Conservation (phyloP, 495 filamentous ascomycete genomes). For the Xanthoparmelia taractica region DNA sequence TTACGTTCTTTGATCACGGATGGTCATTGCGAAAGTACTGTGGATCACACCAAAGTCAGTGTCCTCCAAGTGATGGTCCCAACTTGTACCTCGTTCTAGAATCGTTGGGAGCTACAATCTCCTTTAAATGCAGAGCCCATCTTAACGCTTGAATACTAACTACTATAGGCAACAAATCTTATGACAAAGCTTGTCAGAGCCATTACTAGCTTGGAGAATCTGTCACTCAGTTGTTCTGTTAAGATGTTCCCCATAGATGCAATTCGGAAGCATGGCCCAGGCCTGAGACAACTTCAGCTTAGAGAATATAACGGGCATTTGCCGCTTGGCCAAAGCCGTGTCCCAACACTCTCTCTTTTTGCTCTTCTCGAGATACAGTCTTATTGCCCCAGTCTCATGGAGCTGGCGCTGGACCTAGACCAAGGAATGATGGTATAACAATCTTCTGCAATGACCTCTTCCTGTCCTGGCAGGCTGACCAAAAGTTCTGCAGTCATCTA, state of each 20-base stretch:
- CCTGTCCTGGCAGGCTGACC: neutral
- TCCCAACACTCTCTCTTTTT: neutral
- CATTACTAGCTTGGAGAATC: neutral
- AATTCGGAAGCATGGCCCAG: neutral
- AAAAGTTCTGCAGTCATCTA: neutral
- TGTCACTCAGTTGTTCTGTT: neutral
- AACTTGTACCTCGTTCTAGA: neutral
- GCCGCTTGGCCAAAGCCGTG: neutral
- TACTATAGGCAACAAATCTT: neutral
- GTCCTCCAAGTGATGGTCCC: neutral
- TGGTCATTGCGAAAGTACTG: neutral
- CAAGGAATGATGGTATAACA: neutral
- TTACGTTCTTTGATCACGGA: neutral
- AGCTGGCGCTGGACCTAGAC: neutral
- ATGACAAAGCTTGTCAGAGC: neutral
- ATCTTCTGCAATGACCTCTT: neutral
- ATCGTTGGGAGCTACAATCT: neutral
- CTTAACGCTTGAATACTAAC: neutral
- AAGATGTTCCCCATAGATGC: neutral
- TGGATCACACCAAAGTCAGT: neutral
- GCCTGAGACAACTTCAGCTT: neutral
- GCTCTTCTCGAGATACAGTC: neutral
- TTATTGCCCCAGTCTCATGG: neutral
- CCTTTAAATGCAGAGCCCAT: neutral
- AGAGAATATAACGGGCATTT: neutral